A percentile compares a stretch with the other conserved stretches of the same genome.
Evolutionary conservation across 805 yeast species (phyloP).

Genomic region (Starmerella lactis-condensi): DNA sequence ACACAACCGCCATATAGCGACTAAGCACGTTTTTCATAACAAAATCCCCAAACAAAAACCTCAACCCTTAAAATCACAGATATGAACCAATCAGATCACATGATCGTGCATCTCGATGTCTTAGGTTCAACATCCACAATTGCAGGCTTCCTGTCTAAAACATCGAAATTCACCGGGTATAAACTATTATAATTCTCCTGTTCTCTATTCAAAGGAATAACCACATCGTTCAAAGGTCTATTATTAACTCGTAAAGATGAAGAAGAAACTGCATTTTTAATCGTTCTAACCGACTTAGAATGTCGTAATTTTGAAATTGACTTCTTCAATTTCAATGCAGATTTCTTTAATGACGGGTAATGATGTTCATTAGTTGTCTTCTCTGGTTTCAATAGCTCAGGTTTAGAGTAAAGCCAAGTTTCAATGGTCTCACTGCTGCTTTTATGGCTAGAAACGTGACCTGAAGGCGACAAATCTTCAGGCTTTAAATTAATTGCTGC

Average conservation of each 20-base stretch:
- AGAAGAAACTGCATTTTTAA: slow-evolving; percentile 9
- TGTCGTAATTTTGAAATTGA: slow-evolving; percentile 10
- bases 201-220: no score
- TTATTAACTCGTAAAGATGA: slow-evolving; percentile 5
- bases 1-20: no score
- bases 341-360: slow-evolving; percentile 9
- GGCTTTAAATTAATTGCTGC: slow-evolving; percentile 14
- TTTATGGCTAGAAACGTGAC: slow-evolving; percentile 7
- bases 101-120: no score
- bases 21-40: no score
- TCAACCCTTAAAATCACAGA: no score
- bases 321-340: slow-evolving; percentile 11
- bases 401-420: slow-evolving; percentile 9
- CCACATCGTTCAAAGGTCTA: no score
- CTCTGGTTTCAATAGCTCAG: slow-evolving; percentile 4
- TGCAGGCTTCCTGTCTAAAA: no score
- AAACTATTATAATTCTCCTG: no score
- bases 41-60: no score
- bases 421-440: slow-evolving; percentile 11
- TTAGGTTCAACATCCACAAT: no score
- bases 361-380: slow-evolving; percentile 1
- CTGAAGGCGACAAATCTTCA: slow-evolving; percentile 4
- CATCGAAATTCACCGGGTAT: no score
- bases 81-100: no score
- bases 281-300: slow-evolving; percentile 11